Conservation (phyloP, 129 eudicot genomes). For the Deinandra increscens region DNA sequence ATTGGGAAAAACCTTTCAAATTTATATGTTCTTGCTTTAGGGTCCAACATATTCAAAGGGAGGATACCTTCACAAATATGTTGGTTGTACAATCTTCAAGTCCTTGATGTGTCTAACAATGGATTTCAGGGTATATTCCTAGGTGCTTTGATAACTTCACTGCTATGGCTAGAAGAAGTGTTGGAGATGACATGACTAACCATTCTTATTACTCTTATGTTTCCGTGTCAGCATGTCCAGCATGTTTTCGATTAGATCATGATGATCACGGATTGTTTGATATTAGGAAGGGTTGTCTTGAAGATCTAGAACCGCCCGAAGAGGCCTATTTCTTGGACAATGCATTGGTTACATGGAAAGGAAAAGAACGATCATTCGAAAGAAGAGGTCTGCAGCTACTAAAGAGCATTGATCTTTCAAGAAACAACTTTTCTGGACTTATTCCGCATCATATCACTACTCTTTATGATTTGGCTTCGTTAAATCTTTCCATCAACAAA, state of each 20-base stretch:
- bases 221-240: too few relatives aligned
- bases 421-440: conserved; percentile 22
- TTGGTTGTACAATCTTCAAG: conserved; percentile 16
- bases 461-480: conserved; percentile 19
- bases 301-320: too few relatives aligned
- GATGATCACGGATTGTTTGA: too few relatives aligned
- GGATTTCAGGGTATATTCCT: conserved; percentile 29
- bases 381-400: conserved; percentile 8
- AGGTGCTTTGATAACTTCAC: conserved; percentile 22
- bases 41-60: conserved; percentile 23
- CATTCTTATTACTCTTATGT: neutral
- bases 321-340: neutral
- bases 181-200: neutral
- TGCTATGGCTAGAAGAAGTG: conserved; percentile 10
- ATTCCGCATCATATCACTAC: conserved; percentile 17
- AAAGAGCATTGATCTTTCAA: conserved; percentile 36
- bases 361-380: conserved; percentile 11
- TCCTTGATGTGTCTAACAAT: conserved; percentile 38
- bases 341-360: conserved; percentile 30
- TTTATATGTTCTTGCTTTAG: conserved; percentile 25
- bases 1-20: conserved; percentile 23
- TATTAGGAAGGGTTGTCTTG: too few relatives aligned
- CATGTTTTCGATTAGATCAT: too few relatives aligned
- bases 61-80: conserved; percentile 30
- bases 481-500: conserved; percentile 33